Base-by-base conservation (phyloP, 306 rosid genomes). In the Lathyrus tuberosus region DNA sequence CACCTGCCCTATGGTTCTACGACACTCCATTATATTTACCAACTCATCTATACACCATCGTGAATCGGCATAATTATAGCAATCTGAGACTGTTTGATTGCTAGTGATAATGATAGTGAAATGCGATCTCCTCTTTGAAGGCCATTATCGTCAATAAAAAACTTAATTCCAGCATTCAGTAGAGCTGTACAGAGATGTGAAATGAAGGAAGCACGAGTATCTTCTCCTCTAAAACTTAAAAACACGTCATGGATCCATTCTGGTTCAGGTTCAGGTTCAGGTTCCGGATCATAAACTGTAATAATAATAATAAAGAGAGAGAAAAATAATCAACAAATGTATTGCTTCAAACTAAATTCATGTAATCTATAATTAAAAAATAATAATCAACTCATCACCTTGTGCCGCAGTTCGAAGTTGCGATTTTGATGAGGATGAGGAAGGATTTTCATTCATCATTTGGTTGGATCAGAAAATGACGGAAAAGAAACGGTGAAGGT, bases 211-310 rank as follows among this genome's bases (percentile, higher is more conserved):
- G 13, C 10, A 5, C 62, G 64, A 24, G 53, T 69, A 30, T 69
- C 73, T 5, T 33, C 8, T 3, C 69, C 76, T 33, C 62, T 59
- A n/a, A 71, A 71, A 33, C 69, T 71, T 18, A 71, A 0, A 2
- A 59, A 71, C 26, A 71, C 69, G 0, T 71, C 61, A 6, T 47
- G 8, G 20, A 47, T n/a, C 52, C 6, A 0, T 31, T 5, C 1
- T 2, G 3, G 26, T n/a, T n/a, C n/a, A n/a, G n/a, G n/a, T 3
- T 4, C 5, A 0, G 6, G 33, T 30, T 30, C 33, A 0, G 33
- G 6, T 30, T 30, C 33, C 1, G 33, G 33, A 5, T 2, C 1
- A 22, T 22, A 22, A 22, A 22, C 24, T 22, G 2, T 22, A 1
- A 1, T 2, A 1, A 22, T 22, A 22, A 22, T 1, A 22, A 4